Evolutionary conservation across 495 filamentous ascomycete genomes (phyloP).

Genomic region (Cercophora sp.): DNA sequence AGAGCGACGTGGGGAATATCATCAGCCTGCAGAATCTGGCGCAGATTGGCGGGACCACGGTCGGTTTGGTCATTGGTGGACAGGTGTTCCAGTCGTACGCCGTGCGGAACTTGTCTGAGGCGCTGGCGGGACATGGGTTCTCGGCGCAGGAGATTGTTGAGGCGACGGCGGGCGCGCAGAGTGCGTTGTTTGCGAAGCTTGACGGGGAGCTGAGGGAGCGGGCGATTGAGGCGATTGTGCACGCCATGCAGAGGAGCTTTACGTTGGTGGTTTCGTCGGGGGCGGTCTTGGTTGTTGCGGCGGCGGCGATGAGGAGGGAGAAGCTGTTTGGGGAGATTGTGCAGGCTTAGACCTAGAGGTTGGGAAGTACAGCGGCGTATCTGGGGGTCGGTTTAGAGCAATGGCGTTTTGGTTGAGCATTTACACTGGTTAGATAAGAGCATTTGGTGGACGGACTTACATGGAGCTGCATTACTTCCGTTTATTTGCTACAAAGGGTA

Average conservation of each 20-base stretch:
- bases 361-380: too few relatives aligned
- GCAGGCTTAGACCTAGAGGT: conserved; percentile 7
- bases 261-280: conserved; percentile 48
- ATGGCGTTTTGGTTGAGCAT: too few relatives aligned
- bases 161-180: conserved; percentile 47
- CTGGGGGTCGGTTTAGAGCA: too few relatives aligned
- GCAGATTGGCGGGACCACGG: conserved; percentile 50
- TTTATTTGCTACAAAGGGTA: too few relatives aligned
- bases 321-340: conserved; percentile 39
- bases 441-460: too few relatives aligned
- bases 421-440: too few relatives aligned
- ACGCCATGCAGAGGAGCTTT: conserved; percentile 50
- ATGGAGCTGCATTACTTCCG: too few relatives aligned
- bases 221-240: conserved; percentile 48
- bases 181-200: conserved; percentile 36
- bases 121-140: conserved; percentile 35
- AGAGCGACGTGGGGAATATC: conserved; percentile 37
- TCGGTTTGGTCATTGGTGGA: conserved; percentile 56
- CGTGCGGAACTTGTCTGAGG: conserved; percentile 24
- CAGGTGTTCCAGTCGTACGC: conserved; percentile 51
- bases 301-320: conserved; percentile 53
- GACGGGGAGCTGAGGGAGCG: conserved; percentile 26
- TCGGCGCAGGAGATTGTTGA: conserved; percentile 35
- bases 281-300: conserved; percentile 39
- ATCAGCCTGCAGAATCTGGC: conserved; percentile 52